Evolutionary conservation across 148 eudicot species (phyloP).

Genomic region (Diospyros kaki): DNA sequence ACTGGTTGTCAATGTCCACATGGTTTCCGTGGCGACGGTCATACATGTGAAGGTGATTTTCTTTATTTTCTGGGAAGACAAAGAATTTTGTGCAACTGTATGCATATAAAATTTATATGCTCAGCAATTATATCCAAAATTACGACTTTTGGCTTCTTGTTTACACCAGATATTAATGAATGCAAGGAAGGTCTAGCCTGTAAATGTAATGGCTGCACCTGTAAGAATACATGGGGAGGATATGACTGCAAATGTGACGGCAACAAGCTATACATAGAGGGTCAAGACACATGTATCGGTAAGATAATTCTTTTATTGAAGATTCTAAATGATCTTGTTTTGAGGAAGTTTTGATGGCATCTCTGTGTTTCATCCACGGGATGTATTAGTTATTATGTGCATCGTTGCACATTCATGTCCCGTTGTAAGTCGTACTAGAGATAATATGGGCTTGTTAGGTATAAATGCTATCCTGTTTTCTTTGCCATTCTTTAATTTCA

Average conservation of each 20-base stretch:
- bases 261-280: conserved; percentile 56
- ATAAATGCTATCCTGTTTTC: too few species aligned
- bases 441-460: too few species aligned
- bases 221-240: conserved; percentile 85
- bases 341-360: not conserved
- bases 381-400: not conserved
- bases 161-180: conserved; percentile 64
- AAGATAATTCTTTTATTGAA: conserved; percentile 6
- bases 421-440: too few species aligned
- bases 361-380: not conserved
- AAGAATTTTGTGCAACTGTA: not conserved
- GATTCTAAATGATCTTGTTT: not conserved
- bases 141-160: not conserved
- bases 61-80: not conserved
- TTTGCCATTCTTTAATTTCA: too few species aligned
- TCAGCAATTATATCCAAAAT: not conserved
- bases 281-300: conserved; percentile 88
- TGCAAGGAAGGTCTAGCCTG: conserved; percentile 67
- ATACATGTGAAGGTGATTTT: conserved; percentile 64
- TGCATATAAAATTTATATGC: not conserved
- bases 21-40: conserved; percentile 87
- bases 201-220: conserved; percentile 70
- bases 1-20: conserved; percentile 74
- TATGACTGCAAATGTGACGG: conserved; percentile 73
- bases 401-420: not conserved